Percentiles rank a stretch among this genome's conserved stretches.
These are phyloP conservation scores for Peronospora belbahrii DNA, from an alignment of 352 stramenopile species.

Conservation along the genomic window DNA sequence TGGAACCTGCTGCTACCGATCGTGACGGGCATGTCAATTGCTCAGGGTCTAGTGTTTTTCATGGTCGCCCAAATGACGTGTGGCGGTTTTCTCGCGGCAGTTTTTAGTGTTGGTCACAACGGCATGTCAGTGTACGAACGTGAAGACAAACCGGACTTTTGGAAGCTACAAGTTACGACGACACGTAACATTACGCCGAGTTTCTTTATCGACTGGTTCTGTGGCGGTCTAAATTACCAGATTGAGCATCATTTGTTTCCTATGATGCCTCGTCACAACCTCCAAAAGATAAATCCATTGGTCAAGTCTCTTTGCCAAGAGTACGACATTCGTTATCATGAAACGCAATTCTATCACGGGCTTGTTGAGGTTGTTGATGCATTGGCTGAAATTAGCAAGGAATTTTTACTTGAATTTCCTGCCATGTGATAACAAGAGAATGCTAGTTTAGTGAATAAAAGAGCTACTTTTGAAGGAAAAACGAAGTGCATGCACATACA, in stretches of 20 bases:
- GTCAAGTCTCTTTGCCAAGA: conserved; percentile 96
- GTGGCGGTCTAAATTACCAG: conserved; percentile 96
- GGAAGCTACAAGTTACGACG: conserved; percentile 97
- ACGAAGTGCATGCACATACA: not conserved
- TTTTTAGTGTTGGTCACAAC: conserved; percentile 98
- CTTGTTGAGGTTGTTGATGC: conserved; percentile 93
- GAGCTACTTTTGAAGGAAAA: not conserved
- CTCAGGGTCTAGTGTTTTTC: conserved; percentile 75
- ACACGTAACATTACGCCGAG: conserved; percentile 94
- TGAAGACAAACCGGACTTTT: conserved; percentile 94
- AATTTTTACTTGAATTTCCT: conserved; percentile 95
- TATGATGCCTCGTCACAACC: conserved; percentile 94
- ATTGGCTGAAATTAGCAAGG: conserved; percentile 87
- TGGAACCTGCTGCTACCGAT: conserved; percentile 88
- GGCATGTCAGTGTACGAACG: conserved; percentile 97
- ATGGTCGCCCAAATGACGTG: conserved; percentile 84
- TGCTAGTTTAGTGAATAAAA: not conserved
- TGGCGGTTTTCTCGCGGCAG: conserved; percentile 91
- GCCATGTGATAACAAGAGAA: conserved; percentile 88
- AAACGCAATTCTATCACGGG: conserved; percentile 90
- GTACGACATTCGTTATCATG: conserved; percentile 94
- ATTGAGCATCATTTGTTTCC: conserved; percentile 99
- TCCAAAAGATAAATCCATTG: conserved; percentile 89
- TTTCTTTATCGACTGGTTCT: conserved; percentile 97
- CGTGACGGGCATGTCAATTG: conserved; percentile 51